Conservation (phyloP, 768 basidiomycete genomes). For the Leccinellum rugosiceps region DNA sequence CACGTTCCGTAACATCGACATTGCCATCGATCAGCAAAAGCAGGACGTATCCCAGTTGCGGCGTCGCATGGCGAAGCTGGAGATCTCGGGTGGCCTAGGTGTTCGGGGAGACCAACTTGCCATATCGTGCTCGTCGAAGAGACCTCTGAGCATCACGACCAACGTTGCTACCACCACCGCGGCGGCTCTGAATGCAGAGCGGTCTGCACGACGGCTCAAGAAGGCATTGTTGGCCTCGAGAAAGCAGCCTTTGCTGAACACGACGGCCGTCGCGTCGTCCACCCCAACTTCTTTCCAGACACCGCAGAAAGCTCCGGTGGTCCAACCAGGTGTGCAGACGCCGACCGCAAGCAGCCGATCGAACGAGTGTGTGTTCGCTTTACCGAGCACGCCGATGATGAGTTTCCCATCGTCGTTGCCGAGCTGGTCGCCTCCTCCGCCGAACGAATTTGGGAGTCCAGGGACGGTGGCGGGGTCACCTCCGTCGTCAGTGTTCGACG, state of each 20-base stretch:
- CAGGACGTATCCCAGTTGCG: slow-evolving; percentile 51
- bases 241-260: slow-evolving; percentile 65
- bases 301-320: slow-evolving; percentile 24
- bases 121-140: slow-evolving; percentile 33
- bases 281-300: slow-evolving; percentile 27
- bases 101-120: slow-evolving; percentile 45
- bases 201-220: slow-evolving; percentile 69
- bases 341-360: slow-evolving; percentile 1
- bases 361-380: not conserved
- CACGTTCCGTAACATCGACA: slow-evolving; percentile 81
- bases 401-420: slow-evolving; percentile 24
- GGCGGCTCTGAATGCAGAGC: slow-evolving; percentile 78
- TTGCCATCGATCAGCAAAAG: slow-evolving; percentile 61
- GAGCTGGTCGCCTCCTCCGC: slow-evolving; percentile 22
- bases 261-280: slow-evolving; percentile 34
- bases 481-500: slow-evolving; percentile 1
- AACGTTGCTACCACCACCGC: slow-evolving; percentile 73
- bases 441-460: slow-evolving; percentile 15
- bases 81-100: slow-evolving; percentile 30
- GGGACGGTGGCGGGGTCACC: not conserved
- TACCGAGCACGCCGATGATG: slow-evolving; percentile 20
- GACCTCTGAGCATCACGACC: slow-evolving; percentile 49
- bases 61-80: slow-evolving; percentile 50
- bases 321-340: slow-evolving; percentile 2
- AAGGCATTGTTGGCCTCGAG: slow-evolving; percentile 58